These are phyloP conservation scores for Calendula officinalis DNA, from an alignment of 129 eudicot species.

Conservation along the genomic window DNA sequence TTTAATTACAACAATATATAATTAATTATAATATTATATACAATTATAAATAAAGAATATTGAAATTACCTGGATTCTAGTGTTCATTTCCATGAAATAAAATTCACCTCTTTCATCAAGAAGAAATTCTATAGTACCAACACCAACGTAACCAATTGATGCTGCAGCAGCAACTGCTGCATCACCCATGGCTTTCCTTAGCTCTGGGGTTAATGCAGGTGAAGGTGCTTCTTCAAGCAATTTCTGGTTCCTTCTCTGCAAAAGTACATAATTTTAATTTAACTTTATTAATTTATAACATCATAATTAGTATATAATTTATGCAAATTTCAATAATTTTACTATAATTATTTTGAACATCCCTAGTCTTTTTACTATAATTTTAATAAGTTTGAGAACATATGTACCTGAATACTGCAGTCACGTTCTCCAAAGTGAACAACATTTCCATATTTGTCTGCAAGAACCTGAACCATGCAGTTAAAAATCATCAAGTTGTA, in stretches of 20 bases:
- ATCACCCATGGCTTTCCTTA: constrained; percentile 99
- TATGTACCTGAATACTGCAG: constrained; percentile 94
- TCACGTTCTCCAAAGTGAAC: constrained; percentile 99
- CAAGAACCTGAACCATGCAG: constrained; percentile 66
- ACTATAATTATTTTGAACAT: too few species aligned
- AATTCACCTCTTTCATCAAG: constrained; percentile 96
- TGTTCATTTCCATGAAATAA: constrained; percentile 99
- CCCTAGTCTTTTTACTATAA: background rate
- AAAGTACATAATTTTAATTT: constrained; percentile 14
- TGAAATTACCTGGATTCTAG: constrained; percentile 82
- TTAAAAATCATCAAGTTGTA: constrained; percentile 22
- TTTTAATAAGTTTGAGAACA: background rate
- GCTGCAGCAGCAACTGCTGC: constrained; percentile 99
- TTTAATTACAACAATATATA: background rate
- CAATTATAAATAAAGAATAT: background rate
- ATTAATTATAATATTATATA: background rate
- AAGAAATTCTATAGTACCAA: constrained; percentile 96
- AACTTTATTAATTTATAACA: too few species aligned
- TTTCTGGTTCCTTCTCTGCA: constrained; percentile 98
- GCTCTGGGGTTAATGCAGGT: constrained; percentile 93
- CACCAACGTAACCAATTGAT: constrained; percentile 96
- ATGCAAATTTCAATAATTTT: too few species aligned
- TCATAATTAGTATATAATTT: too few species aligned
- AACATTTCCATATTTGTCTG: constrained; percentile 94
- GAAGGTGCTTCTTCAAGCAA: constrained; percentile 99